phyloP scores from a whole-genome alignment of 1,139 yeast species.

The Zhuliangozyma blackwelliae region DNA sequence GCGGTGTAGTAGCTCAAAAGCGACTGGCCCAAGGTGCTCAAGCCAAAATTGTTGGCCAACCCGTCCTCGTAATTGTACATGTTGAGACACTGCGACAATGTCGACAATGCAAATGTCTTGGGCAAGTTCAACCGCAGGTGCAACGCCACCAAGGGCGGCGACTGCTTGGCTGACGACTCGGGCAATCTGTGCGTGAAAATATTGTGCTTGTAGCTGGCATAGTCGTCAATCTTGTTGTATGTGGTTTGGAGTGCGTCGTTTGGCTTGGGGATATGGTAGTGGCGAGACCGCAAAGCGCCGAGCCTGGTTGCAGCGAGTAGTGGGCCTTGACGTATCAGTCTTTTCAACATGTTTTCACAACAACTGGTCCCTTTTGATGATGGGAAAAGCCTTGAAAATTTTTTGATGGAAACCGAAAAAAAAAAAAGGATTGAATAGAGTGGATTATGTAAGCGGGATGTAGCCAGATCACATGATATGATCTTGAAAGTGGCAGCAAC shows the following conservation, averaged over 20 bases:
- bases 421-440: too few relatives aligned
- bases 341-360: too few relatives aligned
- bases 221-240: conserved; percentile 31
- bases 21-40: conserved; percentile 75
- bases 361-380: too few relatives aligned
- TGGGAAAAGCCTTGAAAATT: background rate
- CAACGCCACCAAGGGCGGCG: conserved; percentile 69
- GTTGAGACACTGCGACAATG: conserved; percentile 76
- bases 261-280: background rate
- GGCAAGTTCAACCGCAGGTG: conserved; percentile 73
- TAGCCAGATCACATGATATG: too few relatives aligned
- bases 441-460: too few relatives aligned
- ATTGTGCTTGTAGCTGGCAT: conserved; percentile 39
- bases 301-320: too few relatives aligned
- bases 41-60: conserved; percentile 71
- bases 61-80: conserved; percentile 37
- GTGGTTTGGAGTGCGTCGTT: conserved; percentile 22
- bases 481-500: too few relatives aligned
- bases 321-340: too few relatives aligned
- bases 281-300: background rate
- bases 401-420: background rate
- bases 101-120: conserved; percentile 50
- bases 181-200: conserved; percentile 47
- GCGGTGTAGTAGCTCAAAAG: conserved; percentile 71
- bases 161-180: conserved; percentile 48